These are phyloP conservation scores for Rubroboletus pulcherrimus DNA, from an alignment of 768 basidiomycete genomes.

Conservation along the genomic window DNA sequence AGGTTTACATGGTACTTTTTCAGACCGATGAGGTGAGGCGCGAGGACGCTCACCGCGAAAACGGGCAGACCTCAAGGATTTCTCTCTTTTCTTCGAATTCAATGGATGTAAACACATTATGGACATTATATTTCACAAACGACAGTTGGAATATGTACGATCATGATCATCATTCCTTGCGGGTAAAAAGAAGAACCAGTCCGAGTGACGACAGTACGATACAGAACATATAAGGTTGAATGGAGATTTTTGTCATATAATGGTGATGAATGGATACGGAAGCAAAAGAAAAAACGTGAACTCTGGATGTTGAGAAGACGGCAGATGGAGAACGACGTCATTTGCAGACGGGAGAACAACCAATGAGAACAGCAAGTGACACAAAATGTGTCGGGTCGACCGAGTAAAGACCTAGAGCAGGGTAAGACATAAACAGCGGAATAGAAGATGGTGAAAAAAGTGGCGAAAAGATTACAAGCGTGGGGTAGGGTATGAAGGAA, in stretches of 20 bases:
- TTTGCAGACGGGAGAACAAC: slow-evolving; percentile 4
- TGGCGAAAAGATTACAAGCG: slow-evolving; percentile 20
- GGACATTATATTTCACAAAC: slow-evolving; percentile 2
- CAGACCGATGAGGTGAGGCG: too few species aligned
- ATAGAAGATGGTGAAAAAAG: slow-evolving; percentile 7
- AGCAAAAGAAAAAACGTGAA: slow-evolving; percentile 1
- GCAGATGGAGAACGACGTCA: not conserved
- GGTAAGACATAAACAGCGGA: slow-evolving; percentile 20
- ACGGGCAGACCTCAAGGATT: not conserved
- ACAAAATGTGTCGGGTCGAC: slow-evolving; percentile 12
- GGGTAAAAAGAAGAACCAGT: slow-evolving; percentile 16
- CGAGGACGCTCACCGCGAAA: too few species aligned
- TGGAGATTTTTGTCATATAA: slow-evolving; percentile 30
- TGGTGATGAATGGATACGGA: slow-evolving; percentile 5
- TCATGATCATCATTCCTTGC: slow-evolving; percentile 26
- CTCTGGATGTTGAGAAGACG: not conserved
- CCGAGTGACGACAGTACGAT: slow-evolving; percentile 24
- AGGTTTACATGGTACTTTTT: too few species aligned
- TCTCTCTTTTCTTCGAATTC: not conserved
- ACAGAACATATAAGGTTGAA: slow-evolving; percentile 25
- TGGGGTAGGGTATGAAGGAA: slow-evolving; percentile 30
- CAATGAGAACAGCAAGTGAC: slow-evolving; percentile 18
- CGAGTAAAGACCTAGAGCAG: slow-evolving; percentile 19
- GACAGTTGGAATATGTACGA: slow-evolving; percentile 22
- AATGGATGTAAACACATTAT: slow-evolving; percentile 2